Evolutionary conservation across 306 rosid genomes (phyloP).

Genomic region (Acacia acuminata): DNA sequence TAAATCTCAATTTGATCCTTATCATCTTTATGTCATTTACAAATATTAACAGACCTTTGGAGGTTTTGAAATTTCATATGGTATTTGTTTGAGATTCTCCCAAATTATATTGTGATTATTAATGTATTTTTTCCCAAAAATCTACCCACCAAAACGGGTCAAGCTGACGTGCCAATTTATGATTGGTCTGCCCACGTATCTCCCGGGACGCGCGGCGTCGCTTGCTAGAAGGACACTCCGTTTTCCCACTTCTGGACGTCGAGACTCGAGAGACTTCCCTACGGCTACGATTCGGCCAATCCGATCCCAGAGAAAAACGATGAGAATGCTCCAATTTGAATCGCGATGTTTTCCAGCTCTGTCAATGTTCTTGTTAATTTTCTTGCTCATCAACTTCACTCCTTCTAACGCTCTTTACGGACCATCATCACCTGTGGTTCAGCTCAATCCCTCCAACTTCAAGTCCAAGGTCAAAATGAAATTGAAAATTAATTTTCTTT

Average conservation of each 20-base stretch:
- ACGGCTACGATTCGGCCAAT: conserved; percentile 30
- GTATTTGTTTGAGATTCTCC: too few species aligned
- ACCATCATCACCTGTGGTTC: conserved; percentile 88
- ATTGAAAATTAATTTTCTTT: neutral
- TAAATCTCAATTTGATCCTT: too few species aligned
- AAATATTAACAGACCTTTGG: too few species aligned
- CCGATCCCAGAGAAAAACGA: conserved; percentile 31
- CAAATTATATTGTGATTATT: too few species aligned
- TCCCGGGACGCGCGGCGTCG: neutral
- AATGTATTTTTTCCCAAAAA: neutral
- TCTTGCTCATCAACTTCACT: conserved; percentile 32
- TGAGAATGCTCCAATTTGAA: conserved; percentile 34
- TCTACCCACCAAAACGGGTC: neutral
- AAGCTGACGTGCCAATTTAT: conserved; percentile 42
- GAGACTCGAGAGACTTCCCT: conserved; percentile 39
- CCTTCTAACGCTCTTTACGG: conserved; percentile 80
- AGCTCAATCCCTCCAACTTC: conserved; percentile 90
- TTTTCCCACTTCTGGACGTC: conserved; percentile 10
- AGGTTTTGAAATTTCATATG: too few species aligned
- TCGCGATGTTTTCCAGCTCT: conserved; percentile 30
- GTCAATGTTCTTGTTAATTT: conserved; percentile 36
- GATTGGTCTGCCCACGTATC: conserved; percentile 72
- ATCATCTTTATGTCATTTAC: too few species aligned
- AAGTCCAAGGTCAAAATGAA: conserved; percentile 75
- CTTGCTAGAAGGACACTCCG: neutral